These are phyloP conservation scores for Rhodotorula sp. DNA, from an alignment of 1,284 basidiomycete genomes.

Conservation along the genomic window DNA sequence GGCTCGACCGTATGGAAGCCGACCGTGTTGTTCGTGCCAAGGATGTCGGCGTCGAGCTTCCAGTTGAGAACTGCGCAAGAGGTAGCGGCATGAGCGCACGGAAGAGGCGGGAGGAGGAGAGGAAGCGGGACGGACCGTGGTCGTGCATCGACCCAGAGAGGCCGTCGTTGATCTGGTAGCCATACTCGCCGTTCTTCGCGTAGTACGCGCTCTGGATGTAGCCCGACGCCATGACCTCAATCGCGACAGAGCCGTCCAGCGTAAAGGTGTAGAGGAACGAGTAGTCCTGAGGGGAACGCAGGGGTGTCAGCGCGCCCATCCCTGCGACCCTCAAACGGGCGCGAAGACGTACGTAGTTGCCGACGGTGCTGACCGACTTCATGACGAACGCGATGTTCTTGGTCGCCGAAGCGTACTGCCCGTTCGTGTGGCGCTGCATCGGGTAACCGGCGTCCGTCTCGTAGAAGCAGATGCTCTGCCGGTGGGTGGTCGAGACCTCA, in stretches of 20 bases:
- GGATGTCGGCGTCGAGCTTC: conserved; percentile 46
- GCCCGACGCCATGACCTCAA: conserved; percentile 49
- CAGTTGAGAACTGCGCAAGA: conserved; percentile 39
- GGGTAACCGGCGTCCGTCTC: conserved; percentile 47
- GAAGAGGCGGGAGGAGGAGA: background rate
- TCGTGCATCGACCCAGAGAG: conserved; percentile 48
- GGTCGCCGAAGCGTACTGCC: conserved; percentile 46
- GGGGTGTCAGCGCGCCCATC: background rate
- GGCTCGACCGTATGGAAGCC: conserved; percentile 47
- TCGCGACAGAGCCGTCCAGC: conserved; percentile 50
- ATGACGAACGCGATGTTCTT: conserved; percentile 49
- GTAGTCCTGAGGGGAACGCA: conserved; percentile 43
- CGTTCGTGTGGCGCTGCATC: conserved; percentile 48
- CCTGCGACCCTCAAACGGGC: too few relatives aligned
- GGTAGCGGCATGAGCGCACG: too few relatives aligned
- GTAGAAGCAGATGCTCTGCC: conserved; percentile 48
- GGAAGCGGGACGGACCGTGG: conserved; percentile 29
- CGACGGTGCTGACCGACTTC: conserved; percentile 48
- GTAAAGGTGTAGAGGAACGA: conserved; percentile 48
- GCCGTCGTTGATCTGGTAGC: conserved; percentile 49
- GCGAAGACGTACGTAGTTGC: conserved; percentile 25
- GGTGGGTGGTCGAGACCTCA: conserved; percentile 47
- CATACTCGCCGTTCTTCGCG: conserved; percentile 44
- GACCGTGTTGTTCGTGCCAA: conserved; percentile 48
- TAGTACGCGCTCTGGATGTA: conserved; percentile 49